Base-by-base conservation (phyloP, 2,329 filamentous ascomycete species). In the Alternaria panax region DNA sequence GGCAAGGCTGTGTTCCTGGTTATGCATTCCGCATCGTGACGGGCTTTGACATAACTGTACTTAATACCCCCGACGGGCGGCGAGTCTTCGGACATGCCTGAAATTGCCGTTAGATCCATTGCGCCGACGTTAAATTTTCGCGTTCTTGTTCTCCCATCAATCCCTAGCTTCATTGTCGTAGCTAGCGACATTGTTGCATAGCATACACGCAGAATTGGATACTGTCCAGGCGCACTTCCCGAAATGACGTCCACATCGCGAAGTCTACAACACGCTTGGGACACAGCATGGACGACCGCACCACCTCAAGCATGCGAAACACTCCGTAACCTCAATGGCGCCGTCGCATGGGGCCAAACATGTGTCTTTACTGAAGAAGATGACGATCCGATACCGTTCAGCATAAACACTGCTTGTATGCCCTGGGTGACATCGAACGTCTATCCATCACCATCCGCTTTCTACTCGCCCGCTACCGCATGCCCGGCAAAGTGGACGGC, bases 341-440 rank as follows among this genome's bases (percentile, higher is more conserved):
- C 43, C 9, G 52, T 68, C 7, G 57, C 64, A 16, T 97, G 93
- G 92, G 93, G 93, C 0, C 93, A 96, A 76, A 92, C 90, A 0
- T 92, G 92, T 22, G 80, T 94, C n/a, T 97, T 97, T 70, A 84
- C 88, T 56, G 88, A 87, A 66, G 80, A 88, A 27, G 96, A 97
- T 67, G 92, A 92, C 14, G 64, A 61, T 2, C 41, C 63, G 3
- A 91, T 92, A 7, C 92, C 93, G 0, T 96, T 96, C 67, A 80
- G 96, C 9, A 91, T 96, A 65, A 91, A 96, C 73, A 84, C 65
- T 1, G 67, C 63, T 2, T 71, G 67, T 42, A 55, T 71, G 24
- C 69, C 69, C n/a, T 70, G 67, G 69, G 62, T 67, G 2, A 66
- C 66, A 22, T 57, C 53, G 11, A 56, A 59, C 16, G 24, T 59